phyloP scores from a whole-genome alignment of 345 rosid species.

The Acer negundo region DNA sequence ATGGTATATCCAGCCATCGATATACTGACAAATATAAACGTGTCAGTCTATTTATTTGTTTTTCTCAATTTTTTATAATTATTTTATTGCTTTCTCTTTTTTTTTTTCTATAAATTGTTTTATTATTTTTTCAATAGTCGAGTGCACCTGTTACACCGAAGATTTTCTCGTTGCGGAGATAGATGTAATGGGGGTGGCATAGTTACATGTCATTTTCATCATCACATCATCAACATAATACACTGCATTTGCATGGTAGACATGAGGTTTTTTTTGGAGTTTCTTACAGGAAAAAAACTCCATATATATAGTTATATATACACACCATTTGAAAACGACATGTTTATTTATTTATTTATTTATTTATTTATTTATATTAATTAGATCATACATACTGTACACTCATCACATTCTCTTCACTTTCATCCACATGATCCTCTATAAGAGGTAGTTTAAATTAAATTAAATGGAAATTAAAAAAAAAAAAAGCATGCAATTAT shows the following conservation, averaged over 20 bases:
- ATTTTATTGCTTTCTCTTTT: no score
- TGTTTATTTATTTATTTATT: background rate
- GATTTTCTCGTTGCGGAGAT: no score
- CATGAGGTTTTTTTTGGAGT: background rate
- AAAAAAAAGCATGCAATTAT: background rate
- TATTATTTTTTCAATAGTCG: no score
- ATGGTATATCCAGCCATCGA: no score
- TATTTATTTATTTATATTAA: background rate
- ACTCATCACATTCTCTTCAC: no score
- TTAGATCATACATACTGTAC: no score
- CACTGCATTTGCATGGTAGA: background rate
- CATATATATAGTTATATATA: background rate
- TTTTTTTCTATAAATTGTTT: no score
- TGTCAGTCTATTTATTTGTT: no score
- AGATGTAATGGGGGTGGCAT: constrained; percentile 12
- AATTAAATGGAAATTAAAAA: background rate
- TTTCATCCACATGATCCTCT: no score
- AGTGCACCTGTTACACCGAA: no score
- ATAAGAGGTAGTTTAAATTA: background rate
- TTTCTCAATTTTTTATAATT: no score
- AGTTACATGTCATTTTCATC: constrained; percentile 17
- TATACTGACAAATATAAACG: no score
- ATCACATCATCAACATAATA: constrained; percentile 1
- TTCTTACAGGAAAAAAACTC: background rate
- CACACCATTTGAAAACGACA: background rate